These are phyloP conservation scores for Carex cristatella DNA, from an alignment of 176 grass and related monocot genomes.

Conservation along the genomic window DNA sequence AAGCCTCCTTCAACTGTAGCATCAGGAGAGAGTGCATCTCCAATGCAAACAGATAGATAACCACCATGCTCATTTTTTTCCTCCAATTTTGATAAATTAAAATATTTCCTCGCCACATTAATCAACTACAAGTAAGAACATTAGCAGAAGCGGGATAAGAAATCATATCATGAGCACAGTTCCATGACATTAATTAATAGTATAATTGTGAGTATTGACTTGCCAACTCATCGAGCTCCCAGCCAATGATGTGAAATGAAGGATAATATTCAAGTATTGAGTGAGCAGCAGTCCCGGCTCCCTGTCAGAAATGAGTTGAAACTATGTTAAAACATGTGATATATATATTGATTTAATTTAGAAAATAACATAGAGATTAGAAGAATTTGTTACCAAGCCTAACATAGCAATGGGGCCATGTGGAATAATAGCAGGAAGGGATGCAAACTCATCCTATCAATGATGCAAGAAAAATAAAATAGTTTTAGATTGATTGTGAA, in stretches of 20 bases:
- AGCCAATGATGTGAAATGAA: conserved; percentile 68
- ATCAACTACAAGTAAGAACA: conserved; percentile 53
- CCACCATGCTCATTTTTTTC: conserved; percentile 62
- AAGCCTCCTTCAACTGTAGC: conserved; percentile 72
- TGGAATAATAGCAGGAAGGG: conserved; percentile 67
- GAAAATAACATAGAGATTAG: neutral
- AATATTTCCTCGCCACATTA: conserved; percentile 78
- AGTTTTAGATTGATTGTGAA: neutral
- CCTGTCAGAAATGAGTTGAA: conserved; percentile 39
- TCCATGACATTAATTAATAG: neutral
- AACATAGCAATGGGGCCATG: conserved; percentile 78
- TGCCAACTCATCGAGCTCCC: conserved; percentile 91
- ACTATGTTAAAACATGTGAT: neutral
- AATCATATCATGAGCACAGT: neutral
- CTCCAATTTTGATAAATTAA: conserved; percentile 82
- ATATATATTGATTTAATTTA: neutral
- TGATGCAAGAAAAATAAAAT: neutral
- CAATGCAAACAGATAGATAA: conserved; percentile 64
- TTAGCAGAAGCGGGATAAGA: conserved; percentile 16
- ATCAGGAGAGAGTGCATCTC: conserved; percentile 83
- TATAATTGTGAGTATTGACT: conserved; percentile 5
- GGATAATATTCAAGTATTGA: conserved; percentile 69
- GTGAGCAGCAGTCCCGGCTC: conserved; percentile 72
- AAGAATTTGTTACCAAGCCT: conserved; percentile 75
- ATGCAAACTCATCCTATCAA: conserved; percentile 74